Percentiles rank a stretch among this genome's conserved stretches.
Conservation (phyloP, 441 rosid species). For the Mallotus repandus region DNA sequence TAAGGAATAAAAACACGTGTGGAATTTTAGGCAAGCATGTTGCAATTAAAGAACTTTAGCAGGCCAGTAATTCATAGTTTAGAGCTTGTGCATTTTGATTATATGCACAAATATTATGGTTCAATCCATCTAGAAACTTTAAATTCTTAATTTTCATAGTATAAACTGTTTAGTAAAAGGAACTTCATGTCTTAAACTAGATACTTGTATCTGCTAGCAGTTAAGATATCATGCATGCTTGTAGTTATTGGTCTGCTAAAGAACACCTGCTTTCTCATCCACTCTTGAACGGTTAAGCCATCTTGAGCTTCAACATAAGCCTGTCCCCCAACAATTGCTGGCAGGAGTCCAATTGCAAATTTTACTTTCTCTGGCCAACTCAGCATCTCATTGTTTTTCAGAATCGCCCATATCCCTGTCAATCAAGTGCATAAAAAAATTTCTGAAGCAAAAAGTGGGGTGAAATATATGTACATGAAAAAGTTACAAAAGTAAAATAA, state of each 20-base stretch:
- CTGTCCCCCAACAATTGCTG: constrained; percentile 90
- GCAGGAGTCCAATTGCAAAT: constrained; percentile 93
- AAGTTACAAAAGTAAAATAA: background rate
- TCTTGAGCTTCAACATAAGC: constrained; percentile 97
- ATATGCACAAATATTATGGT: background rate
- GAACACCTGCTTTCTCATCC: constrained; percentile 88
- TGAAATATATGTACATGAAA: background rate
- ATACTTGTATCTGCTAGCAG: background rate
- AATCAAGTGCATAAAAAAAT: constrained; percentile 13
- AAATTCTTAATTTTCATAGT: background rate
- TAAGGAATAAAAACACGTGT: constrained; percentile 5
- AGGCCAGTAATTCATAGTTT: background rate
- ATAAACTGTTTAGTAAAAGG: background rate
- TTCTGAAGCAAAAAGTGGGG: background rate
- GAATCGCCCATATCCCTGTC: constrained; percentile 88
- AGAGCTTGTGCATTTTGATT: background rate
- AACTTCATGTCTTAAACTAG: background rate
- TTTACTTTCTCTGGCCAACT: constrained; percentile 96
- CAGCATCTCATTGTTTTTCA: constrained; percentile 87
- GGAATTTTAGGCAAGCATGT: background rate
- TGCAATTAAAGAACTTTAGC: background rate
- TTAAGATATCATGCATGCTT: background rate
- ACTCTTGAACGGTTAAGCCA: constrained; percentile 75
- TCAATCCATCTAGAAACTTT: background rate
- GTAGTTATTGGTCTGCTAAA: constrained; percentile 8